These are phyloP conservation scores for Notholithocarpus densiflorus DNA, from an alignment of 306 rosid genomes.

Conservation along the genomic window DNA sequence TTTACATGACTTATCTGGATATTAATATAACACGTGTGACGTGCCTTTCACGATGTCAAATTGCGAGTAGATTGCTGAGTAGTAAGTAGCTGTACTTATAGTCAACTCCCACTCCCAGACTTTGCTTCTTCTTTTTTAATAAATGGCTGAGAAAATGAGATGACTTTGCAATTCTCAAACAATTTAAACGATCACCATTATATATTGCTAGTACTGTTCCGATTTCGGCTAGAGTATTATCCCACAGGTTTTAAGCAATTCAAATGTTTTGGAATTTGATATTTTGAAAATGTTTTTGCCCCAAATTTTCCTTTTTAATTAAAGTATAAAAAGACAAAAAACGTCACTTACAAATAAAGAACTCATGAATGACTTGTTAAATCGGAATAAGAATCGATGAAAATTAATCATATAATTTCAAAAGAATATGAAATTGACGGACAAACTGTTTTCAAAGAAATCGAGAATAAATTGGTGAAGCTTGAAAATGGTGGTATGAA, in stretches of 20 bases:
- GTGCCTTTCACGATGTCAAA: not conserved
- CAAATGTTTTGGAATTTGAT: not conserved
- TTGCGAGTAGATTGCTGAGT: not conserved
- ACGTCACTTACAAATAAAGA: not conserved
- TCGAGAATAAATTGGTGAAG: not conserved
- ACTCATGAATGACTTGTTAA: not conserved
- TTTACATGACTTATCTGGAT: not conserved
- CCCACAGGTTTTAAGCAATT: not conserved
- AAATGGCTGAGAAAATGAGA: too few relatives aligned
- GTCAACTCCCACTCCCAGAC: not conserved
- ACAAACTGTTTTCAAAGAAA: not conserved
- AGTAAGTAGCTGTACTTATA: too few relatives aligned
- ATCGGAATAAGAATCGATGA: not conserved
- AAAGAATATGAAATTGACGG: not conserved
- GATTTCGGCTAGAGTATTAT: not conserved
- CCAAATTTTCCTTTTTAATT: not conserved
- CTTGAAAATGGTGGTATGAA: too few relatives aligned
- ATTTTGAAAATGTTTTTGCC: not conserved
- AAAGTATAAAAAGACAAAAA: not conserved
- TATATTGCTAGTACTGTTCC: not conserved
- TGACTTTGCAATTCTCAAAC: not conserved
- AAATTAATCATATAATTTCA: not conserved
- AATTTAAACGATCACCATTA: too few relatives aligned
- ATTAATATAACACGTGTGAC: not conserved
- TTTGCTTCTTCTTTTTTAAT: too few relatives aligned